phyloP scores from a whole-genome alignment of 2,329 filamentous ascomycete genomes.

The Botryotinia globosa region DNA sequence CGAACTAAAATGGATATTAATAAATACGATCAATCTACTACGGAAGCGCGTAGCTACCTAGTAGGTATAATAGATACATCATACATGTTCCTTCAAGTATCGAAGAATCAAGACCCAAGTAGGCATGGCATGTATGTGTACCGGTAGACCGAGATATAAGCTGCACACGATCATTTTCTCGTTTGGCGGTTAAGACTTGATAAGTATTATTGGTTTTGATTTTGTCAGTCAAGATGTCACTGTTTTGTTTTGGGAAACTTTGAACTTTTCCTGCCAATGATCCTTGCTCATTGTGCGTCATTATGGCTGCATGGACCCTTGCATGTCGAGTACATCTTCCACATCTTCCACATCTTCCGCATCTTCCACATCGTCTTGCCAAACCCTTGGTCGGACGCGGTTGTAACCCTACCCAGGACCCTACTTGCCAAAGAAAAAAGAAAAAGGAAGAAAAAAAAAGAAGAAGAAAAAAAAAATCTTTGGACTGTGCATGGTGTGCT shows the following conservation, averaged over 20 bases:
- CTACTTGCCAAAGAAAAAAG: neutral
- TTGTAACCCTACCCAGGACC: neutral
- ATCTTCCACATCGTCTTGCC: neutral
- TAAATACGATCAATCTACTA: neutral
- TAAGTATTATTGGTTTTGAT: no score
- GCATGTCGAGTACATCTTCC: no score
- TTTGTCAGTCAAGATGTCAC: no score
- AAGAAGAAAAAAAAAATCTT: no score
- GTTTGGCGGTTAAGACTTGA: neutral
- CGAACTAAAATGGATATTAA: neutral
- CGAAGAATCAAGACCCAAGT: neutral
- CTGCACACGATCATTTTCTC: neutral
- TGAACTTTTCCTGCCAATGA: neutral
- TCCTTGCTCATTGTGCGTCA: conserved; percentile 4
- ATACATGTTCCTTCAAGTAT: neutral
- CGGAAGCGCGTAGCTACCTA: neutral
- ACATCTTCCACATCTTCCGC: neutral
- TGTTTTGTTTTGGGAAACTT: neutral
- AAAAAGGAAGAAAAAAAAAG: no score
- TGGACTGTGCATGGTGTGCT: neutral
- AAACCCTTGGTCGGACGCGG: neutral
- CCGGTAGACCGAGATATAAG: neutral
- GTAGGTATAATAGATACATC: neutral
- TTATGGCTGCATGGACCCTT: conserved; percentile 4
- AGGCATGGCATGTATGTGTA: neutral